Conservation (phyloP, 2,329 filamentous ascomycete species). For the Alternaria sp. region DNA sequence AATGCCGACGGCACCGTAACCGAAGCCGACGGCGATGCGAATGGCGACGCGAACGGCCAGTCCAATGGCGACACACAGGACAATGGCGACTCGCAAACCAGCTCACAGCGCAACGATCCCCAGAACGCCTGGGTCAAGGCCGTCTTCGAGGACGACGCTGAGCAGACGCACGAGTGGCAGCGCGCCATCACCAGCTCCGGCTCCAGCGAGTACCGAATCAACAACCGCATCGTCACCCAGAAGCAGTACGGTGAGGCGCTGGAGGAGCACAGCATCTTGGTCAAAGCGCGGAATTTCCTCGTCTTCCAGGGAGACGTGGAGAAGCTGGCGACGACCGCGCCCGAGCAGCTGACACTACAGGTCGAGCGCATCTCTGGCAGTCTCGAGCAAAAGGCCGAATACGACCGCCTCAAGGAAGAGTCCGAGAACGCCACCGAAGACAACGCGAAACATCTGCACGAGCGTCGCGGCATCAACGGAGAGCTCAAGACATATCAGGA, state of each 20-base stretch:
- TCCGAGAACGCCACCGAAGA: conserved; percentile 87
- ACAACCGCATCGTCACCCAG: conserved; percentile 85
- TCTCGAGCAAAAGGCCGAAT: conserved; percentile 91
- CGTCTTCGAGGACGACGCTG: conserved; percentile 96
- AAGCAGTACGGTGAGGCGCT: conserved; percentile 93
- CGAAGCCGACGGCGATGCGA: conserved; percentile 47
- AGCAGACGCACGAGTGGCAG: conserved; percentile 95
- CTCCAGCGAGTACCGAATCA: conserved; percentile 95
- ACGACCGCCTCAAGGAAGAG: conserved; percentile 86
- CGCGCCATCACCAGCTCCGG: conserved; percentile 88
- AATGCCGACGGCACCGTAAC: conserved; percentile 86
- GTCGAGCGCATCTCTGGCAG: conserved; percentile 99
- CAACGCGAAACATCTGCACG: conserved; percentile 84
- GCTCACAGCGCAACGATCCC: conserved; percentile 75
- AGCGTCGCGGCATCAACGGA: conserved; percentile 91
- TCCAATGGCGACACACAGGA: conserved; percentile 55
- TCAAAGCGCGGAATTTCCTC: conserved; percentile 96
- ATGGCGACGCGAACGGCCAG: conserved; percentile 40
- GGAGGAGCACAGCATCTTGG: conserved; percentile 93
- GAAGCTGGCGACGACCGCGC: conserved; percentile 92
- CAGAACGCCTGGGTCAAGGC: conserved; percentile 99
- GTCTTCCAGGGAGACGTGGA: conserved; percentile 99
- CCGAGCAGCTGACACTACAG: conserved; percentile 87
- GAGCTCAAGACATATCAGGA: conserved; percentile 98
- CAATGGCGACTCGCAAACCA: conserved; percentile 60